Base-by-base conservation (phyloP, 495 filamentous ascomycete species). In the Podospora appendiculata region DNA sequence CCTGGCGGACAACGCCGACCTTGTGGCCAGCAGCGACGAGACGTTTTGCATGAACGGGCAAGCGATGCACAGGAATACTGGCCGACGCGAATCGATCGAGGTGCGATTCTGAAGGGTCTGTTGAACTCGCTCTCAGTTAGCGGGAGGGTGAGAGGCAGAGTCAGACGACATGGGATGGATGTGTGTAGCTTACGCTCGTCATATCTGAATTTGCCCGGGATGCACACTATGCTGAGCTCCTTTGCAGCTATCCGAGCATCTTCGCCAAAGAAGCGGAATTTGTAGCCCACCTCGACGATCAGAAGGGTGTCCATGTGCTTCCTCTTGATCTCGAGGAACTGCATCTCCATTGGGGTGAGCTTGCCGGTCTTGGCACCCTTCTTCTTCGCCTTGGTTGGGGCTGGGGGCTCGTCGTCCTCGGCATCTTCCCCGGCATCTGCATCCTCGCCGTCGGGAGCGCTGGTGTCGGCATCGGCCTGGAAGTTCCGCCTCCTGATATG, bases 181-280 rank as follows among this genome's bases (percentile, higher is more conserved):
- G 32, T n/a, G 10, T 7, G 8, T 7, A 25, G 70, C 77, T 58
- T 74, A 84, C 81, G 90, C 58, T 99, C 92, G 64, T 99, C 93
- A 55, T 88, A 99, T 58, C 94, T 72, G 58, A 91, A 83, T 62
- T 96, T 99, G 8, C 93, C 93, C 1, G 93, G 93, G 58, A 97
- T 96, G 61, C 93, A 99, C 36, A 97, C 88, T 59, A 99, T 97
- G 52, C 87, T 86, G 52, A 99, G 72, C 63, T 92, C 90, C 63
- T 93, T 95, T 6, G 90, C 86, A 13, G 93, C 94, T 50, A 83
- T 79, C 51, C 90, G 79, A 6, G 93, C 93, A 74, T 99, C 93
- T 61, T 96, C 92, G n/a, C 94, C 93, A 60, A 95, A 95, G 73
- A 99, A 96, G 41, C 85, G 81, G 72, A 93, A 99, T 66, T 99